A percentile compares a stretch with the other conserved stretches of the same genome.
Evolutionary conservation across 345 rosid species (phyloP).

Genomic region (Erucastrum elatum): DNA sequence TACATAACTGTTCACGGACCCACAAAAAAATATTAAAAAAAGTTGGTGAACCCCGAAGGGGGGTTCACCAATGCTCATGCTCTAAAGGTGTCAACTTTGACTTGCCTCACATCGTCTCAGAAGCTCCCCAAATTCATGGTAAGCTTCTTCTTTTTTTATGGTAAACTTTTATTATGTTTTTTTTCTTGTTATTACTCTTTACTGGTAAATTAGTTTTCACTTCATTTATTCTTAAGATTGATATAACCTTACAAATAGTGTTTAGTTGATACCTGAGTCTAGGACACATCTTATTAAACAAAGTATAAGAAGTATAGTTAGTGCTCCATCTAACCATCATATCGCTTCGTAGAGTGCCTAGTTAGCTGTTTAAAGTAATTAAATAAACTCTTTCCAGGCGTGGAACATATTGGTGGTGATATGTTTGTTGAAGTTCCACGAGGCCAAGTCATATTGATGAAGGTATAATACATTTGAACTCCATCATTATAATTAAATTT

Average conservation of each 20-base stretch:
- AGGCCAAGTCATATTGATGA: constrained; percentile 23
- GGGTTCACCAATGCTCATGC: too few species aligned
- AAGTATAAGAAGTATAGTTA: background rate
- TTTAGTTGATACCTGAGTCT: background rate
- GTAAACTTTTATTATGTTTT: background rate
- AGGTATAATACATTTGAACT: constrained; percentile 3
- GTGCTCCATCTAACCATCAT: background rate
- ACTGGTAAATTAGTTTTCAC: background rate
- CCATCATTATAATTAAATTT: background rate
- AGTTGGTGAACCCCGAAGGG: too few species aligned
- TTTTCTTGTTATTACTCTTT: background rate
- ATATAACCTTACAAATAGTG: background rate
- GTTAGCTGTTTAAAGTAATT: background rate
- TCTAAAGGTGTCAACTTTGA: constrained; percentile 19
- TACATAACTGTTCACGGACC: too few species aligned
- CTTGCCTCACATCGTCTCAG: constrained; percentile 12
- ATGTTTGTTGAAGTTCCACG: constrained; percentile 24
- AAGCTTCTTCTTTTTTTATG: background rate
- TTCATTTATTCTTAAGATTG: background rate
- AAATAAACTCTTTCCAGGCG: constrained; percentile 3
- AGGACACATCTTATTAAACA: background rate
- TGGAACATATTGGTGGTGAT: constrained; percentile 29
- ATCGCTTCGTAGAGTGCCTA: background rate
- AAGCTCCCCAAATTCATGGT: constrained; percentile 24
- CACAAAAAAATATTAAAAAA: too few species aligned